Evolutionary conservation across 78 protist species (phyloP).

Genomic region (slime mould (Dictyostelium discoideum)): dicty_2.7 NC_007091.3:3575001-3575500

Average conservation of each 20-base stretch:
- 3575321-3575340: constrained; percentile 82
- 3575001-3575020: background rate
- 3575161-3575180: constrained; percentile 64
- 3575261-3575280: constrained; percentile 27
- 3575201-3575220: constrained; percentile 87
- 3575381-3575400: constrained; percentile 37
- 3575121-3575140: constrained; percentile 90
- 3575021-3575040: constrained; percentile 20
- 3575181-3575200: constrained; percentile 96
- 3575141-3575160: constrained; percentile 79
- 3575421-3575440: constrained; percentile 96
- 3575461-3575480: constrained; percentile 21
- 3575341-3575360: constrained; percentile 53
- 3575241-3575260: constrained; percentile 88
- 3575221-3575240: constrained; percentile 84
- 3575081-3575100: background rate
- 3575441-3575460: constrained; percentile 88
- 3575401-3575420: constrained; percentile 95
- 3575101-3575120: constrained; percentile 81
- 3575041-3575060: constrained; percentile 20
- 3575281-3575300: constrained; percentile 63
- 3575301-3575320: constrained; percentile 88
- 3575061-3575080: background rate
- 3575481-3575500: background rate
- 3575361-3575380: background rate